A percentile compares a stretch with the other conserved stretches of the same genome.
These are phyloP conservation scores for Pyrrhoderma lamaoense DNA, from an alignment of 1,284 basidiomycete species.

Conservation along the genomic window DNA sequence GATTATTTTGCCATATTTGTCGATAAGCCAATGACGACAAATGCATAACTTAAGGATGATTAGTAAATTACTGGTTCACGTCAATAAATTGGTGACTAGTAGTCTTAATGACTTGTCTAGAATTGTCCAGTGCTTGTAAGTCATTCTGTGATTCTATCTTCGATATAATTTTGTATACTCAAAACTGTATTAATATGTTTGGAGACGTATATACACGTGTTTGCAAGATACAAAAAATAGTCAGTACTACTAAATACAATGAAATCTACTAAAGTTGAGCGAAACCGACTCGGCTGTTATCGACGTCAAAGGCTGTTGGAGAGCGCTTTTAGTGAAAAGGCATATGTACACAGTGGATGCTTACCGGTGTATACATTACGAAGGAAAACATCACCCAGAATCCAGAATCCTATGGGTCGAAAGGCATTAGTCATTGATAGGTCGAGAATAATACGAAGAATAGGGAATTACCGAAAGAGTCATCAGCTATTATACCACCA, in stretches of 20 bases:
- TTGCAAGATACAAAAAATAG: too few relatives aligned
- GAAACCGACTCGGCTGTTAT: conserved; percentile 20
- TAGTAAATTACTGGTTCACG: too few relatives aligned
- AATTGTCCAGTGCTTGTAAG: too few relatives aligned
- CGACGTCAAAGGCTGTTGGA: conserved; percentile 19
- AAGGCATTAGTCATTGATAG: neutral
- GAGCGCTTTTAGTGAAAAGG: neutral
- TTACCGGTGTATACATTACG: conserved; percentile 22
- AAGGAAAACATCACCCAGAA: conserved; percentile 22
- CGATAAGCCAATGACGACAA: neutral
- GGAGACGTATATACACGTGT: too few relatives aligned
- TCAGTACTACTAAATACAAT: too few relatives aligned
- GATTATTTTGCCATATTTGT: too few relatives aligned
- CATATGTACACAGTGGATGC: neutral
- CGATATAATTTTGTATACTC: too few relatives aligned
- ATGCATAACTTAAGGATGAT: too few relatives aligned
- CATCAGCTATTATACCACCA: conserved; percentile 18
- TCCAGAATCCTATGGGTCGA: conserved; percentile 16
- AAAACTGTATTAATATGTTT: too few relatives aligned
- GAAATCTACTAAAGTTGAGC: conserved; percentile 4
- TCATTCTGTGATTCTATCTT: too few relatives aligned
- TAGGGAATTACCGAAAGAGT: conserved; percentile 9
- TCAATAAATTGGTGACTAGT: too few relatives aligned
- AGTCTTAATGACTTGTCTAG: too few relatives aligned
- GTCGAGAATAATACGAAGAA: neutral